phyloP scores from a whole-genome alignment of 108 stramenopile species.

The Schizochytrium sp. region DNA sequence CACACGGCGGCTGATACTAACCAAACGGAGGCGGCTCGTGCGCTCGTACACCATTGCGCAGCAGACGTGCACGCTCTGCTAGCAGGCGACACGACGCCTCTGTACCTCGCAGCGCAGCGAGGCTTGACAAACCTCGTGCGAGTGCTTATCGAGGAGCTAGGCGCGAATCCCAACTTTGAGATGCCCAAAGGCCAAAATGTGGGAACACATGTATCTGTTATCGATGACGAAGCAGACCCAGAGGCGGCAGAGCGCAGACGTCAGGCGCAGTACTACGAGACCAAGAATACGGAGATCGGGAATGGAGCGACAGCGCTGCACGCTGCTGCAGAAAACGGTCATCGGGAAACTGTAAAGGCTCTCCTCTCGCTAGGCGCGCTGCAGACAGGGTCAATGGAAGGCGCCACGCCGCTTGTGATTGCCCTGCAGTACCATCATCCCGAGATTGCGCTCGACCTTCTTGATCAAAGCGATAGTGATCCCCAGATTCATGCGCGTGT shows the following conservation, averaged over 20 bases:
- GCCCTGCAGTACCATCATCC: background rate
- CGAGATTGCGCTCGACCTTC: background rate
- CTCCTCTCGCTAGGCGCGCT: background rate
- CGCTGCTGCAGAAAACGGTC: background rate
- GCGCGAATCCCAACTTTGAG: background rate
- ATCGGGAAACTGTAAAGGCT: background rate
- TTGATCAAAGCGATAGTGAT: background rate
- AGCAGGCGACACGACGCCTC: background rate
- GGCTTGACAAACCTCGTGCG: background rate
- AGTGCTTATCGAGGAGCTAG: background rate
- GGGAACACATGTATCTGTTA: background rate
- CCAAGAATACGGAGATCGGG: background rate
- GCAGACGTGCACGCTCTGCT: background rate
- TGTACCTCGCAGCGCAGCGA: background rate
- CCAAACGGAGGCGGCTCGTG: background rate
- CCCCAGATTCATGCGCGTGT: background rate
- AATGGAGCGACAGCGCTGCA: conserved; percentile 8
- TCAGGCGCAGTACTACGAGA: background rate
- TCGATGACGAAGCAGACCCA: background rate
- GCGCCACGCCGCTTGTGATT: background rate
- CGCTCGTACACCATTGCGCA: background rate
- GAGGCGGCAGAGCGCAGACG: background rate
- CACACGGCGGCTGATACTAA: background rate
- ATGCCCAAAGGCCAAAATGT: background rate
- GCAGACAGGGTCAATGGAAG: background rate